Conservation (phyloP, 225 moss, liverwort and hornwort species). For the Pseudisothecium myosuroides region DNA sequence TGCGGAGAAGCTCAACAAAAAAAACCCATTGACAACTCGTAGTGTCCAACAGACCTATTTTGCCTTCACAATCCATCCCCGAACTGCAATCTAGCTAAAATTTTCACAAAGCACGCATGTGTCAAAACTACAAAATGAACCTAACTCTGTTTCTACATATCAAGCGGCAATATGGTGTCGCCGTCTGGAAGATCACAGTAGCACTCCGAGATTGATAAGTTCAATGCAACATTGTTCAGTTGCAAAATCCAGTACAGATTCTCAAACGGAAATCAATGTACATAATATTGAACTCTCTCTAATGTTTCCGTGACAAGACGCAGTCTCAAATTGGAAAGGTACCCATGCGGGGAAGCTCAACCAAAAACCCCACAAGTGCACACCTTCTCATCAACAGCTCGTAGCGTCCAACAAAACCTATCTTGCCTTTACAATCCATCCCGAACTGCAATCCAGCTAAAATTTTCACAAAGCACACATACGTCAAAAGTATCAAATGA, state of each 20-base stretch:
- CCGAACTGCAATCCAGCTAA: neutral
- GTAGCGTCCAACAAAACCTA: neutral
- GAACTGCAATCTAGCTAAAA: neutral
- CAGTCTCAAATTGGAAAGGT: constrained; percentile 14
- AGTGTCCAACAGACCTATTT: neutral
- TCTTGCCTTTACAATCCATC: neutral
- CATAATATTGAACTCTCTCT: neutral
- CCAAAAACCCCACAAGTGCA: constrained; percentile 3
- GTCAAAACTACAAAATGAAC: neutral
- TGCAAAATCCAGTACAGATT: neutral
- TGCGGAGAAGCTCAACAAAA: constrained; percentile 2
- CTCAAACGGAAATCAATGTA: neutral
- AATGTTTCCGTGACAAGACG: constrained; percentile 5
- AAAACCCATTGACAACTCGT: neutral
- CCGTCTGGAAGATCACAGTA: neutral
- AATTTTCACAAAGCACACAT: neutral
- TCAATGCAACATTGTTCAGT: neutral
- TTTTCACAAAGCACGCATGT: neutral
- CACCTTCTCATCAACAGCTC: neutral
- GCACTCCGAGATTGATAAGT: neutral
- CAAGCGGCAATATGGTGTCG: neutral
- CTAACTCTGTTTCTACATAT: neutral
- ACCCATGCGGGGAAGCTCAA: constrained; percentile 13
- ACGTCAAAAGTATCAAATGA: neutral
- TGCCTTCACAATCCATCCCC: neutral